Percentiles rank a stretch among this genome's conserved stretches.
phyloP scores from a whole-genome alignment of 169 alveolate species.

The Toxoplasma gondii region DNA sequence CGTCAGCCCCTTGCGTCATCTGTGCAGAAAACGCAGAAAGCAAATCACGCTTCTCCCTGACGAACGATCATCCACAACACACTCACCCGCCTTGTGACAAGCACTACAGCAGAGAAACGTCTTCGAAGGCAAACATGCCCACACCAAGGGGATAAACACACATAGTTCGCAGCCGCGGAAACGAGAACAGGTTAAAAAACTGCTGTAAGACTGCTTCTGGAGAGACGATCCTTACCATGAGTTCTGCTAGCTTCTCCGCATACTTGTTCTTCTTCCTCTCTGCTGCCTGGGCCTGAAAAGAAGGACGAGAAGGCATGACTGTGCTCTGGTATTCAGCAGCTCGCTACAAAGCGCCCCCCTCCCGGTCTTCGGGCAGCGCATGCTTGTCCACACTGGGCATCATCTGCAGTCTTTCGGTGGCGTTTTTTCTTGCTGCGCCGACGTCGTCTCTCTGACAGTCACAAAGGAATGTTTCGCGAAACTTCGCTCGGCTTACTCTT shows the following conservation, averaged over 20 bases:
- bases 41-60: too few species aligned
- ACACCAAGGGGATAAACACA: too few species aligned
- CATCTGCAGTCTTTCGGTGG: neutral
- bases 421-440: neutral
- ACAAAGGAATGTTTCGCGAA: neutral
- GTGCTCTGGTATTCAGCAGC: too few species aligned
- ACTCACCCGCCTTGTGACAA: too few species aligned
- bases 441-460: neutral
- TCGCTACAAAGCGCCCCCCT: too few species aligned
- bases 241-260: constrained; percentile 35
- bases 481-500: neutral
- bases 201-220: too few species aligned
- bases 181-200: too few species aligned
- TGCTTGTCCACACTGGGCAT: neutral
- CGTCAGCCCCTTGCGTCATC: neutral
- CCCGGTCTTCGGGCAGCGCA: neutral
- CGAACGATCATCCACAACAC: too few species aligned
- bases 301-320: neutral
- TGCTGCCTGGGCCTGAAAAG: constrained; percentile 28
- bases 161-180: too few species aligned
- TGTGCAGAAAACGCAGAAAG: neutral
- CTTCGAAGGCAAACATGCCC: too few species aligned
- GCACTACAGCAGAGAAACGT: too few species aligned
- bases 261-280: constrained; percentile 35
- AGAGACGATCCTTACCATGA: neutral